Evolutionary conservation across 2,329 filamentous ascomycete genomes (phyloP).

Genomic region (Aspergillus spinulosporus): DNA sequence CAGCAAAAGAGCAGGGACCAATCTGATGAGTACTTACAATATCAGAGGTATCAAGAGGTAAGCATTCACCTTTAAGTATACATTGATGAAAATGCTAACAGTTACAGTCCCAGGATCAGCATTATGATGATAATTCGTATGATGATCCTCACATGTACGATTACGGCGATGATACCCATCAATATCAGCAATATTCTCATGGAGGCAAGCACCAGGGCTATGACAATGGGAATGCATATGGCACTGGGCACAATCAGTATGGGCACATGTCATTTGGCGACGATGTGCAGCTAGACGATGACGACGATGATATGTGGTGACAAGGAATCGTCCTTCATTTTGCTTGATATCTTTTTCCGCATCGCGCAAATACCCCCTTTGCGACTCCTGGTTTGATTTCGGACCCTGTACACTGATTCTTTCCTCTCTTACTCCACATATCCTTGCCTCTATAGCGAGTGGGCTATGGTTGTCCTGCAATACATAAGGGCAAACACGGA

Average conservation of each 20-base stretch:
- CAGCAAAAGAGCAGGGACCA: slow-evolving; percentile 42
- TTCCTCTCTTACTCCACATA: slow-evolving; percentile 5
- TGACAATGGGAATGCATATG: slow-evolving; percentile 41
- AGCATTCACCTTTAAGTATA: slow-evolving; percentile 17
- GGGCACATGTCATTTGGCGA: slow-evolving; percentile 44
- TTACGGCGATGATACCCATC: no score
- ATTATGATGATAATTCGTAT: slow-evolving; percentile 45
- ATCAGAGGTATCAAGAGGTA: slow-evolving; percentile 51
- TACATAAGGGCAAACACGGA: slow-evolving; percentile 10
- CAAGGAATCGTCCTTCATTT: slow-evolving; percentile 22
- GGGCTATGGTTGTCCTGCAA: slow-evolving; percentile 9
- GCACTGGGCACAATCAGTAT: slow-evolving; percentile 40
- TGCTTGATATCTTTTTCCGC: slow-evolving; percentile 29
- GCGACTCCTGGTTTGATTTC: no score
- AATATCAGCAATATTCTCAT: slow-evolving; percentile 31
- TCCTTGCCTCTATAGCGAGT: neutral
- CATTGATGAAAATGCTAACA: neutral
- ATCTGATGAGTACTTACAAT: slow-evolving; percentile 46
- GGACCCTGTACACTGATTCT: slow-evolving; percentile 27
- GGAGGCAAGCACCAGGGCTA: slow-evolving; percentile 40
- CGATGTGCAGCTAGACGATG: slow-evolving; percentile 44
- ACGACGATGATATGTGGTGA: slow-evolving; percentile 54
- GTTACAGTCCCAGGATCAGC: slow-evolving; percentile 29
- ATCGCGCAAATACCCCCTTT: slow-evolving; percentile 31
- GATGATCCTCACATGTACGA: slow-evolving; percentile 34